Evolutionary conservation across 306 rosid species (phyloP).

Genomic region (Delonix regia): DNA sequence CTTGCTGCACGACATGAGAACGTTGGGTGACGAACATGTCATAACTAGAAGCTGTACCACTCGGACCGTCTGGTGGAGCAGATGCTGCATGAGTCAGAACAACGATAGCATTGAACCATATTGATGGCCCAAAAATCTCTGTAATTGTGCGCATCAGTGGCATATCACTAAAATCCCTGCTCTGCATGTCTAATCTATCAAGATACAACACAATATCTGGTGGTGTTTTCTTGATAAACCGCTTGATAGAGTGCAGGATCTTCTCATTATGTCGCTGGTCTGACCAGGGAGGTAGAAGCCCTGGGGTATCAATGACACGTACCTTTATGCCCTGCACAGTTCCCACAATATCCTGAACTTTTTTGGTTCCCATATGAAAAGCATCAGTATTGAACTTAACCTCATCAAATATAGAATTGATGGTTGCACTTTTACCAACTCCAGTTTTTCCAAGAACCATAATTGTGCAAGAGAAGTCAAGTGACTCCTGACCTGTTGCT

Average conservation of each 20-base stretch:
- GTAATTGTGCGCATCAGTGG: slow-evolving; percentile 92
- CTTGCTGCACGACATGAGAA: slow-evolving; percentile 95
- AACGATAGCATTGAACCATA: slow-evolving; percentile 97
- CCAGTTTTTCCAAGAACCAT: slow-evolving; percentile 98
- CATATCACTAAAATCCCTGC: slow-evolving; percentile 95
- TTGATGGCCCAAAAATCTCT: slow-evolving; percentile 87
- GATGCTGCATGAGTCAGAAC: slow-evolving; percentile 94
- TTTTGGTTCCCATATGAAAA: slow-evolving; percentile 85
- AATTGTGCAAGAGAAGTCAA: slow-evolving; percentile 94
- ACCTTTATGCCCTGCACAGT: slow-evolving; percentile 95
- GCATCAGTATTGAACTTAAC: slow-evolving; percentile 89
- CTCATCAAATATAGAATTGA: slow-evolving; percentile 98
- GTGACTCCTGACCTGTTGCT: slow-evolving; percentile 91
- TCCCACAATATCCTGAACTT: slow-evolving; percentile 97
- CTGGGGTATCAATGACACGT: slow-evolving; percentile 94
- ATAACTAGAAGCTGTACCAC: slow-evolving; percentile 84
- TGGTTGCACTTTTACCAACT: slow-evolving; percentile 97
- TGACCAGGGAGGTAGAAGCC: slow-evolving; percentile 87
- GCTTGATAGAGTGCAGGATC: slow-evolving; percentile 80
- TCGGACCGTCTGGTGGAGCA: slow-evolving; percentile 94
- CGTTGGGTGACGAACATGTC: slow-evolving; percentile 96
- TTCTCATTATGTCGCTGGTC: slow-evolving; percentile 91
- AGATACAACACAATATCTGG: slow-evolving; percentile 96
- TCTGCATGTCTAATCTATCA: slow-evolving; percentile 94
- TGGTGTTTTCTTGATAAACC: slow-evolving; percentile 84